A percentile compares a stretch with the other conserved stretches of the same genome.
These are phyloP conservation scores for Tolypocladium tropicale DNA, from an alignment of 2,329 filamentous ascomycete genomes.

Conservation along the genomic window DNA sequence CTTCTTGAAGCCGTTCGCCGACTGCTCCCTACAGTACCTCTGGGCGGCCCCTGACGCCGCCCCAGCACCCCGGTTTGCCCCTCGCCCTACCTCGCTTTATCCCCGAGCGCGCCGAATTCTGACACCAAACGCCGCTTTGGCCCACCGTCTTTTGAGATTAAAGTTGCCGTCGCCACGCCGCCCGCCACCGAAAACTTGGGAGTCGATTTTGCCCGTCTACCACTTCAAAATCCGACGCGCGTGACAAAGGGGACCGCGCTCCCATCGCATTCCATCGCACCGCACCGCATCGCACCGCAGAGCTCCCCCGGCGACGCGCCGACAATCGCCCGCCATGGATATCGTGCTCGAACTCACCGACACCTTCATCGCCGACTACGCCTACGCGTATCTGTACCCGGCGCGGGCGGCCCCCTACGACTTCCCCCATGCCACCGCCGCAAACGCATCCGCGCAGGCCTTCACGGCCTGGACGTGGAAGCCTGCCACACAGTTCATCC, in stretches of 20 bases:
- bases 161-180: not conserved
- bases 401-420: constrained; percentile 42
- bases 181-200: not conserved
- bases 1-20: not conserved
- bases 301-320: not conserved
- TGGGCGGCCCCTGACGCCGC: not conserved
- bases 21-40: not conserved
- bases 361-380: constrained; percentile 67
- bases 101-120: not conserved
- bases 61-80: not conserved
- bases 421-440: constrained; percentile 33
- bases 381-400: constrained; percentile 66
- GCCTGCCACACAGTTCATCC: constrained; percentile 61
- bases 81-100: not conserved
- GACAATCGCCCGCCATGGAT: constrained; percentile 56
- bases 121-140: not conserved
- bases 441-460: constrained; percentile 43
- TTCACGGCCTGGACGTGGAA: constrained; percentile 59
- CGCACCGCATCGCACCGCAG: not conserved
- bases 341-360: constrained; percentile 81
- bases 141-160: not conserved
- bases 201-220: not conserved
- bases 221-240: not conserved
- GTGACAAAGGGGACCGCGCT: not conserved
- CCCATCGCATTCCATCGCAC: not conserved